Evolutionary conservation across 768 basidiomycete species (phyloP).

Genomic region (Butyriboletus loyo): DNA sequence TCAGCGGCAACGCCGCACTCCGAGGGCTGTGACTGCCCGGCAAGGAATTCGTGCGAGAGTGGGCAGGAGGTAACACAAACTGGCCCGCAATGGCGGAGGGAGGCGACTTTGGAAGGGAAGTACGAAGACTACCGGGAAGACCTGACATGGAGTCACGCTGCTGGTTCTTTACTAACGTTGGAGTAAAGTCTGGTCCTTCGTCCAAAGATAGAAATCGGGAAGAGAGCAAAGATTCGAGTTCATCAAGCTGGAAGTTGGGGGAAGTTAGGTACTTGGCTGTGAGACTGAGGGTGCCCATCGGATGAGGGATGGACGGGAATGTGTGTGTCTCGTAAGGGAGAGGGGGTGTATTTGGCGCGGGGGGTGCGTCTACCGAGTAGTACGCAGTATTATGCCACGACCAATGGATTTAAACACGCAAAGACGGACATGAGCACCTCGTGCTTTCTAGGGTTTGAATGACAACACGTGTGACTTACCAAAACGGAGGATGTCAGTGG

Average conservation of each 20-base stretch:
- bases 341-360: slow-evolving; percentile 38
- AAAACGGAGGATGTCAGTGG: slow-evolving; percentile 33
- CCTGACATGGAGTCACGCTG: slow-evolving; percentile 53
- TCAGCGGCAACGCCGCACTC: slow-evolving; percentile 33
- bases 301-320: slow-evolving; percentile 68
- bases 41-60: slow-evolving; percentile 38
- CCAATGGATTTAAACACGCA: slow-evolving; percentile 5
- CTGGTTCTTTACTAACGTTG: slow-evolving; percentile 65
- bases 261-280: slow-evolving; percentile 61
- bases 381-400: slow-evolving; percentile 6
- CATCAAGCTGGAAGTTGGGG: slow-evolving; percentile 72
- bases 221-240: slow-evolving; percentile 72
- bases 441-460: slow-evolving; percentile 25
- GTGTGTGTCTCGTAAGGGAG: slow-evolving; percentile 51
- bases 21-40: slow-evolving; percentile 37
- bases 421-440: slow-evolving; percentile 32
- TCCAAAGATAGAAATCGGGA: slow-evolving; percentile 70
- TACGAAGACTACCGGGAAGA: slow-evolving; percentile 41
- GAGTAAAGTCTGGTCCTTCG: slow-evolving; percentile 64
- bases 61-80: slow-evolving; percentile 37
- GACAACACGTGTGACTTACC: slow-evolving; percentile 33
- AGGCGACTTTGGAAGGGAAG: slow-evolving; percentile 47
- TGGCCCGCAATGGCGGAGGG: slow-evolving; percentile 44
- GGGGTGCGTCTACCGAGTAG: slow-evolving; percentile 36
- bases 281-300: slow-evolving; percentile 60